A percentile compares a stretch with the other conserved stretches of the same genome.
These are phyloP conservation scores for Verticillium dahliae DNA, from an alignment of 2,329 filamentous ascomycete genomes.

Conservation along the genomic window DNA sequence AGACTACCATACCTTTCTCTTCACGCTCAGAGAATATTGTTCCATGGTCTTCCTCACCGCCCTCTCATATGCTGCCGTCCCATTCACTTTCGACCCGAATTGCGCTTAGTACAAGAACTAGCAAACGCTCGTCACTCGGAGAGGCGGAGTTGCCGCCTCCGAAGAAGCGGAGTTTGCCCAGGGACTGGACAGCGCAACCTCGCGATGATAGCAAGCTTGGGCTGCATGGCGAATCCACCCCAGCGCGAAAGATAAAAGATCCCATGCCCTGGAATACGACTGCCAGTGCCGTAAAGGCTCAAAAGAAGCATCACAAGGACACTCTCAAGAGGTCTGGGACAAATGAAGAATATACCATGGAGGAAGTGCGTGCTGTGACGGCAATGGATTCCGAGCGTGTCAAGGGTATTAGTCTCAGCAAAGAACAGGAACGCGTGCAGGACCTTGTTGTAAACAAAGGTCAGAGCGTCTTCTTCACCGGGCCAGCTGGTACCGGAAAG, in stretches of 20 bases:
- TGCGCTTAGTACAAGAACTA: conserved; percentile 13
- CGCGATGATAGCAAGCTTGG: conserved; percentile 19
- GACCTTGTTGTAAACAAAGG: conserved; percentile 72
- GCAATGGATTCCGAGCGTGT: conserved; percentile 31
- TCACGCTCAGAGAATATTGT: conserved; percentile 25
- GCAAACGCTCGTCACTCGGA: conserved; percentile 33
- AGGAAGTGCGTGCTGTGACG: conserved; percentile 39
- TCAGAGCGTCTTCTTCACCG: conserved; percentile 95
- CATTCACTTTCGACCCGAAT: conserved; percentile 10
- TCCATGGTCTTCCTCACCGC: conserved; percentile 68
- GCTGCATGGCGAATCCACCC: conserved; percentile 14
- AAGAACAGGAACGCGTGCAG: conserved; percentile 79
- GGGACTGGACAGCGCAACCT: conserved; percentile 23
- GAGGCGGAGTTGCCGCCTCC: conserved; percentile 19
- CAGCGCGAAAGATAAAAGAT: conserved; percentile 25
- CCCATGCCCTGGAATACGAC: conserved; percentile 63
- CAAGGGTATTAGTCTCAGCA: conserved; percentile 63
- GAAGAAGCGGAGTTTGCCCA: conserved; percentile 65
- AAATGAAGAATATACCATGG: conserved; percentile 22
- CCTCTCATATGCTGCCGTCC: conserved; percentile 38
- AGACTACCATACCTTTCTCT: conserved; percentile 9
- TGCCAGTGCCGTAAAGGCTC: conserved; percentile 68
- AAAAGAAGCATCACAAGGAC: conserved; percentile 64
- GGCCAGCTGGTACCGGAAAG: conserved; percentile 93
- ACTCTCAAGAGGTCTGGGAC: conserved; percentile 26